These are phyloP conservation scores for Venturiaceae sp. DNA, from an alignment of 2,329 filamentous ascomycete genomes.

Conservation along the genomic window DNA sequence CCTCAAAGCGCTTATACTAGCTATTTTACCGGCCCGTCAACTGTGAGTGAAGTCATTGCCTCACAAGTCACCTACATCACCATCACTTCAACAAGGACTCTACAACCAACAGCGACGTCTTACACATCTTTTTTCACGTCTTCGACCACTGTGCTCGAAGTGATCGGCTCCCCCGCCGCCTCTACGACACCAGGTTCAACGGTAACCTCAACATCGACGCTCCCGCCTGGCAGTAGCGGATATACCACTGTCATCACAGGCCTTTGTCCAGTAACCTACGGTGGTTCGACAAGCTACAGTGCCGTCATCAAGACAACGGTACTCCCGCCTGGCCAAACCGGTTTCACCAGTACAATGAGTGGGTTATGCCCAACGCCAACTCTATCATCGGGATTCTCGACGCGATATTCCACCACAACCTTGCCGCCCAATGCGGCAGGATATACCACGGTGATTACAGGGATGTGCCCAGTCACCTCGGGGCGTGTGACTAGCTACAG, in stretches of 20 bases:
- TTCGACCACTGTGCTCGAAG: background rate
- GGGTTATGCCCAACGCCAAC: background rate
- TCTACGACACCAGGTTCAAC: background rate
- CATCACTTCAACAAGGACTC: background rate
- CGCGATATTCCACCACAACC: background rate
- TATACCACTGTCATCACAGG: background rate
- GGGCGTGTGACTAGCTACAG: background rate
- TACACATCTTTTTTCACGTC: background rate
- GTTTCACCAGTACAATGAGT: background rate
- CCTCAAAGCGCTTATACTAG: background rate
- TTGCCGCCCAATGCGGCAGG: background rate
- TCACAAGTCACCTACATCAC: background rate
- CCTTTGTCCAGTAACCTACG: background rate
- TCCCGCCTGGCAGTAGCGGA: background rate
- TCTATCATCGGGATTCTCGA: background rate
- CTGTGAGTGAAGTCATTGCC: background rate
- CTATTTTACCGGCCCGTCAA: background rate
- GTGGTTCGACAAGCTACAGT: background rate
- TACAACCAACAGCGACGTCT: background rate
- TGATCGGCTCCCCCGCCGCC: background rate
- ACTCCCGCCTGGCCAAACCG: background rate
- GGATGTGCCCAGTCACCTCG: background rate
- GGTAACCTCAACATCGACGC: background rate
- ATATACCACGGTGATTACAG: background rate
- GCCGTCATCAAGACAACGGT: background rate